Evolutionary conservation across 768 basidiomycete species (phyloP).

Genomic region (Leccinum disarticulatum): DNA sequence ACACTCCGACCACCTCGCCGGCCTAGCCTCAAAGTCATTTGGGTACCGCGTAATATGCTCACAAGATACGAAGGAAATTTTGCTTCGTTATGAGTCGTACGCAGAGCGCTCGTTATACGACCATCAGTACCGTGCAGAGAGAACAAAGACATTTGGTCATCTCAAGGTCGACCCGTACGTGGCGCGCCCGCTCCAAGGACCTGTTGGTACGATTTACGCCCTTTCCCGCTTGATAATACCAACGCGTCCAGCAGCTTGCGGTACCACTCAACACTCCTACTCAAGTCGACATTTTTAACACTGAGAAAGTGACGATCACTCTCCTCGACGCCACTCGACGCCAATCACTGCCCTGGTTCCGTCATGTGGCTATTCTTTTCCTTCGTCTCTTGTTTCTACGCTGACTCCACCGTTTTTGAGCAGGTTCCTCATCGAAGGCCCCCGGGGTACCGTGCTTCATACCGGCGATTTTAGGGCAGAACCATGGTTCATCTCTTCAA

Average conservation of each 20-base stretch:
- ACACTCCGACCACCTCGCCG: slow-evolving; percentile 84
- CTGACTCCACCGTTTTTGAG: not conserved
- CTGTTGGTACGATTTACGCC: slow-evolving; percentile 32
- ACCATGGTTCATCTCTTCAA: slow-evolving; percentile 67
- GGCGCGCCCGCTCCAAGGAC: slow-evolving; percentile 56
- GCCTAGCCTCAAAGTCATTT: slow-evolving; percentile 75
- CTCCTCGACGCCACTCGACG: slow-evolving; percentile 88
- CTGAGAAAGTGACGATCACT: slow-evolving; percentile 68
- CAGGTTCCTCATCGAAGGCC: slow-evolving; percentile 84
- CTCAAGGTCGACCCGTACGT: slow-evolving; percentile 56
- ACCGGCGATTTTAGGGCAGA: slow-evolving; percentile 95
- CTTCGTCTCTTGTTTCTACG: not conserved
- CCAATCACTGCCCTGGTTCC: slow-evolving; percentile 94
- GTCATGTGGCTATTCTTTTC: slow-evolving; percentile 63
- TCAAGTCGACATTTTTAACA: slow-evolving; percentile 51
- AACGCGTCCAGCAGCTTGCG: slow-evolving; percentile 42
- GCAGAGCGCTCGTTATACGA: slow-evolving; percentile 60
- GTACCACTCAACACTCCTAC: slow-evolving; percentile 67
- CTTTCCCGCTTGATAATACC: not conserved
- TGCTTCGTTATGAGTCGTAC: slow-evolving; percentile 74
- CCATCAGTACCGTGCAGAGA: slow-evolving; percentile 31
- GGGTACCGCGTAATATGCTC: slow-evolving; percentile 75
- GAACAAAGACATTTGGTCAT: slow-evolving; percentile 59
- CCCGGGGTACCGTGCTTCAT: slow-evolving; percentile 72
- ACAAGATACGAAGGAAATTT: slow-evolving; percentile 80